Evolutionary conservation across 495 filamentous ascomycete species (phyloP).

Genomic region (Letharia lupina): DNA sequence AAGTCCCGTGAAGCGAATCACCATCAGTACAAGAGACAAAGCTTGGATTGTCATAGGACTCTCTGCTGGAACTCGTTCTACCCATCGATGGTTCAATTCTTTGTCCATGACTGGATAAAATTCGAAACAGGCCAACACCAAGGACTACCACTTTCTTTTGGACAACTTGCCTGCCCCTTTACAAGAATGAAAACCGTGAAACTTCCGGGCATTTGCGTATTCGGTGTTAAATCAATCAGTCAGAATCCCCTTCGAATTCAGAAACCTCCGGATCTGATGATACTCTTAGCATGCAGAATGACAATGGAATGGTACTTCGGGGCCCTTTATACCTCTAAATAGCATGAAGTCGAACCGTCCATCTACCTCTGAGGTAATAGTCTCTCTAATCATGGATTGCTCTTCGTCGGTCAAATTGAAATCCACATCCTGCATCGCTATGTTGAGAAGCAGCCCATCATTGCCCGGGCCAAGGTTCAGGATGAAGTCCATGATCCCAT

Average conservation of each 20-base stretch:
- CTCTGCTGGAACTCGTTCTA: neutral
- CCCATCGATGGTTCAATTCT: neutral
- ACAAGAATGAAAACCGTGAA: too few relatives aligned
- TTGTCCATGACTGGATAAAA: neutral
- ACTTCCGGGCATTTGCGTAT: neutral
- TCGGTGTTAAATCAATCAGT: neutral
- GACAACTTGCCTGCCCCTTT: neutral
- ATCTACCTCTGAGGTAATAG: constrained; percentile 30
- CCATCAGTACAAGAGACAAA: neutral
- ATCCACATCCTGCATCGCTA: constrained; percentile 32
- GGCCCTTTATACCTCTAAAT: constrained; percentile 18
- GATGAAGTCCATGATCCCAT: constrained; percentile 42
- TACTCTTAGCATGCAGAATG: neutral
- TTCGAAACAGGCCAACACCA: neutral
- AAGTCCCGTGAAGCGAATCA: neutral
- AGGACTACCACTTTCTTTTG: neutral
- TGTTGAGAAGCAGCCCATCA: constrained; percentile 33
- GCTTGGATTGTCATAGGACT: neutral
- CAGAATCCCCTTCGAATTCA: constrained; percentile 21
- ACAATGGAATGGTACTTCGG: too few relatives aligned
- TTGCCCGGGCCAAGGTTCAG: constrained; percentile 32
- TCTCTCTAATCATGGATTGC: constrained; percentile 33
- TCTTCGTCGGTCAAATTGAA: constrained; percentile 31
- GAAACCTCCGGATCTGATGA: constrained; percentile 22
- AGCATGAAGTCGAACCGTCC: constrained; percentile 38